Evolutionary conservation across 768 basidiomycete species (phyloP).

Genomic region (Amanita phalloides): DNA sequence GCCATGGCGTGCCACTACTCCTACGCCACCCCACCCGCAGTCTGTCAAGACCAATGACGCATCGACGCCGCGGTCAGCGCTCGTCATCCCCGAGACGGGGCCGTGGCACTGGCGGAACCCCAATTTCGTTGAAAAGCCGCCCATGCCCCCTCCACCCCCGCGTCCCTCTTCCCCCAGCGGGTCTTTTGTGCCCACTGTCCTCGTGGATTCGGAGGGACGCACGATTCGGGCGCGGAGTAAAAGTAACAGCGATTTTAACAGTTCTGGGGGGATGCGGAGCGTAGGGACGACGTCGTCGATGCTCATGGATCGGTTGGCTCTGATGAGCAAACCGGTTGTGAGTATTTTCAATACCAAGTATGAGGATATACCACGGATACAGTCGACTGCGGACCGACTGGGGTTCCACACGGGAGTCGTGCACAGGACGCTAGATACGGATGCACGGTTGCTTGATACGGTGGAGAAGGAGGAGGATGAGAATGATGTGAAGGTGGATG

Average conservation of each 20-base stretch:
- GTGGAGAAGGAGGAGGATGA: constrained; percentile 6
- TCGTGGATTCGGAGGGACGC: constrained; percentile 15
- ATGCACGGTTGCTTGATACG: background rate
- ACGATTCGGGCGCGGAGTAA: constrained; percentile 10
- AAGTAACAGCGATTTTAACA: constrained; percentile 4
- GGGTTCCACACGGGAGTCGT: constrained; percentile 19
- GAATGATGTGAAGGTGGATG: constrained; percentile 2
- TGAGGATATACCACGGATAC: constrained; percentile 15
- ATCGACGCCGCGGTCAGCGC: background rate
- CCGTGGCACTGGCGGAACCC: constrained; percentile 21
- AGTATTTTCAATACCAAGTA: constrained; percentile 17
- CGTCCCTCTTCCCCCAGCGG: constrained; percentile 6
- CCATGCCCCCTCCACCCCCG: constrained; percentile 1
- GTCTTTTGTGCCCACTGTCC: constrained; percentile 15
- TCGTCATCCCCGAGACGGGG: constrained; percentile 11
- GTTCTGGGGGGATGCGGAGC: background rate
- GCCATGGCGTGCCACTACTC: background rate
- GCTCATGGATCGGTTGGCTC: constrained; percentile 10
- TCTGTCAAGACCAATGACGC: background rate
- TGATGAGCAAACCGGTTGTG: constrained; percentile 15
- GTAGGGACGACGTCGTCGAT: constrained; percentile 9
- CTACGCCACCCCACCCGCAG: background rate
- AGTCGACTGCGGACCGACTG: constrained; percentile 14
- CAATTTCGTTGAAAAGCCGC: constrained; percentile 17
- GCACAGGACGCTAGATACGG: constrained; percentile 4